Evolutionary conservation across 371 early-diverging fungal species (phyloP), one percentile per base, ranked within the genome.

Genomic region (Blakeslea trispora): DNA sequence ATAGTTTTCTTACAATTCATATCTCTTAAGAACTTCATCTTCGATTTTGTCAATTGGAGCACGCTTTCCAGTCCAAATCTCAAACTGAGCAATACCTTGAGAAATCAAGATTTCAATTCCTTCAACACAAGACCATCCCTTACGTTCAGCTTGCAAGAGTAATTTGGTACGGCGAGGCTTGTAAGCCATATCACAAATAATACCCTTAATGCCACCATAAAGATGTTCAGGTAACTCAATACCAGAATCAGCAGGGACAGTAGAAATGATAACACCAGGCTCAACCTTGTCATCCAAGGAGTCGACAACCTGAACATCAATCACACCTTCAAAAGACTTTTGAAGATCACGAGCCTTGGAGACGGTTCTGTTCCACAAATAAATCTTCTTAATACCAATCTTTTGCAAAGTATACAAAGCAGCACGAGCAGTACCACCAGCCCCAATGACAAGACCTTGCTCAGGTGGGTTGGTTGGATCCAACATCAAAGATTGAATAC

Each of bases 361-460:
- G 6, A 53, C 52, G 0, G 96, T 96, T 44, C 98, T 85, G 82
- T 98, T 98, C 84, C 88, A 98, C 23, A 98, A 56, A 32, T 82
- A 76, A 32, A 94, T 83, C 32, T 81, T 79, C 34, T 65, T 56
- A 14, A 90, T 75, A 5, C 91, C 90, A 52, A 96, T 75, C 49
- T 83, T 73, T 62, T 91, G 72, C 37, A 96, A 74, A 0, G 97
- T 94, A 63, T 89, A 95, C 22, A 93, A 72, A 7, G 93, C 97
- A 0, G 98, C 98, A 31, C 97, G 82, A 3, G 95, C 84, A 4
- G 98, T 98, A 13, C 98, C 98, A 44, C 98, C 98, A 8, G 94
- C 96, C n/a, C 98, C 98, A 53, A 98, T 81, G 3, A 98, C 91
- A 28, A 94, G 81, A 10, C 95, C 78, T 46, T 77, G 55, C 11